These are phyloP conservation scores for Gaeumannomyces tritici DNA, from an alignment of 2,329 filamentous ascomycete genomes.

Conservation along the genomic window DNA sequence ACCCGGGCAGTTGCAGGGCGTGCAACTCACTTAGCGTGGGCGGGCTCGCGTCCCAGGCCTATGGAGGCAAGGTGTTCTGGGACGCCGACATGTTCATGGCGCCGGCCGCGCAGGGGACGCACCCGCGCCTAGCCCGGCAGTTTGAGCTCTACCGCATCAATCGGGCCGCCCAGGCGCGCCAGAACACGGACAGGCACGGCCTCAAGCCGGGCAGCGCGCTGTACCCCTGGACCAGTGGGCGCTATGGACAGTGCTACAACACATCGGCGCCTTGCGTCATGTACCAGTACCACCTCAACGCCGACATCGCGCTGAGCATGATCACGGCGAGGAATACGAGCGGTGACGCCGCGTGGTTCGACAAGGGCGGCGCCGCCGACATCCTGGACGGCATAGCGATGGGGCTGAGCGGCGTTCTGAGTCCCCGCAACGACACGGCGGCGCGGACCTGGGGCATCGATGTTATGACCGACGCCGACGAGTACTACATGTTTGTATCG, in stretches of 20 bases:
- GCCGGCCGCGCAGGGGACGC: conserved; percentile 15
- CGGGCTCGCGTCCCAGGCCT: conserved; percentile 17
- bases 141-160: conserved; percentile 17
- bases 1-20: conserved; percentile 7
- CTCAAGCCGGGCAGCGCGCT: conserved; percentile 41
- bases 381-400: conserved; percentile 7
- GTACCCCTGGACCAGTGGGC: conserved; percentile 58
- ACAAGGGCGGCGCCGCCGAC: conserved; percentile 6
- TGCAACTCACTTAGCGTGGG: conserved; percentile 15
- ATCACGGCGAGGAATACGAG: conserved; percentile 15
- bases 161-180: conserved; percentile 37
- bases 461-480: conserved; percentile 12
- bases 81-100: conserved; percentile 20
- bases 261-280: conserved; percentile 54
- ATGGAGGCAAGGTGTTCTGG: conserved; percentile 20
- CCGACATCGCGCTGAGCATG: conserved; percentile 49
- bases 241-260: conserved; percentile 59
- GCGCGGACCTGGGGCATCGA: conserved; percentile 9
- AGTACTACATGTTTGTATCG: conserved; percentile 9
- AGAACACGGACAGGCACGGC: conserved; percentile 47
- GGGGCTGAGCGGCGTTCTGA: conserved; percentile 8
- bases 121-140: conserved; percentile 15
- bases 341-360: conserved; percentile 12
- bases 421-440: conserved; percentile 7
- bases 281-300: conserved; percentile 63